Evolutionary conservation across 306 rosid genomes (phyloP), one percentile per base, ranked within the genome.

Genomic region (Crataegus laevigata): DNA sequence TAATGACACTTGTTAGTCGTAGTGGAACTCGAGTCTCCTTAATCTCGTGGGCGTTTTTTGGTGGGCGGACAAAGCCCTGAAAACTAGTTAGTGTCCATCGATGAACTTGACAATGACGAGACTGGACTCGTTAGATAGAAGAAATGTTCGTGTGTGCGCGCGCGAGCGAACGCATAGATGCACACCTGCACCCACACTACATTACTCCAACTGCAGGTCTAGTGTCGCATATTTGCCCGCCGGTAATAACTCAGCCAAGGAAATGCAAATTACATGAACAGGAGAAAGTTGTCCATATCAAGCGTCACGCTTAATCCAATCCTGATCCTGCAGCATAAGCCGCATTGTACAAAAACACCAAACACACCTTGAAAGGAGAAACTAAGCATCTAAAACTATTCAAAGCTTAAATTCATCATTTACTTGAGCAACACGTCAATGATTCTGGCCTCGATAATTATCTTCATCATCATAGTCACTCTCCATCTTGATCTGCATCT

Each of bases 401-500:
- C 24, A 58, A 45, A 36, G 64, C 65, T 50, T 19, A 68, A 68
- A 71, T 70, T 43, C 26, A 60, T 36, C 62, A 72, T 40, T 21
- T 71, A 62, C 66, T 69, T 68, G 38, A 82, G 71, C 40, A 63
- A 73, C 77, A 58, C 36, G 73, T 65, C 58, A 70, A 71, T 69
- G 80, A 79, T 55, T 76, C 77, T 78, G 79, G 82, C 67, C 51
- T 70, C 57, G 22, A 47, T 45, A 43, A 72, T 52, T 72, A 36
- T 79, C 81, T 76, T 81, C 85, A 68, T 57, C 79, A 69, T 78
- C 82, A 75, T 3, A 55, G 24, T 70, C 79, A 79, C 73, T 68
- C 78, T 24, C 84, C 76, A 66, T 68, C 83, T 78, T 77, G 72
- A 81, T 75, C 89, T 80, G 82, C 86, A 82, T 54, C 15, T 36